phyloP scores from a whole-genome alignment of 306 rosid species.

The barrel medic (Medicago truncatula) region MtrunA17r5.0-ANR NC_053046.1:40381501-40382000 shows the following conservation, averaged over 20 bases:
- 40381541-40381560: conserved; percentile 27
- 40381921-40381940: conserved; percentile 99
- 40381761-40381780: background rate
- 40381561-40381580: background rate
- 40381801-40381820: conserved; percentile 92
- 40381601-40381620: conserved; percentile 92
- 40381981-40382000: conserved; percentile 59
- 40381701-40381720: conserved; percentile 57
- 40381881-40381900: conserved; percentile 97
- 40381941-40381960: conserved; percentile 79
- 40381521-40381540: background rate
- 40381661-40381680: conserved; percentile 95
- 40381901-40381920: conserved; percentile 94
- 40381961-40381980: conserved; percentile 65
- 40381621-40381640: conserved; percentile 80
- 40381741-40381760: conserved; percentile 5
- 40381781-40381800: conserved; percentile 97
- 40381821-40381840: conserved; percentile 84
- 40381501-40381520: background rate
- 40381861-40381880: conserved; percentile 99
- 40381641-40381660: conserved; percentile 85
- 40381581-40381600: conserved; percentile 1
- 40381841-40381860: conserved; percentile 83
- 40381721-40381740: conserved; percentile 19
- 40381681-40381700: conserved; percentile 86